A percentile compares a stretch with the other conserved stretches of the same genome.
Evolutionary conservation across 306 rosid species (phyloP).

Genomic region (Gastrolobium bilobum): DNA sequence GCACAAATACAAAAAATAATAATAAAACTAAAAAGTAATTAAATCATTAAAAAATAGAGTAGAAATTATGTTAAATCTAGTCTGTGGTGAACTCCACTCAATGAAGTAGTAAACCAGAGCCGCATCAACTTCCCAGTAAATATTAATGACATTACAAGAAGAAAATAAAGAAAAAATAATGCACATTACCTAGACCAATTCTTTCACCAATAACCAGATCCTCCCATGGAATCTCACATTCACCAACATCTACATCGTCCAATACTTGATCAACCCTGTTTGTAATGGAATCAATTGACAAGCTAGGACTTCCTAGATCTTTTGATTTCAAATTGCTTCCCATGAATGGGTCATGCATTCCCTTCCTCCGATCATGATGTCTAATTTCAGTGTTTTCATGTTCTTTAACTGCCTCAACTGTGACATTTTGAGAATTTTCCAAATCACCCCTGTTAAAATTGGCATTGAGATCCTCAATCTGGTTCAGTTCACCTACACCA

Average conservation of each 20-base stretch:
- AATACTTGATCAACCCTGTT: conserved; percentile 77
- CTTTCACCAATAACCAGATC: conserved; percentile 93
- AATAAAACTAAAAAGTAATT: conserved; percentile 19
- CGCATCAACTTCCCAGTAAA: conserved; percentile 29
- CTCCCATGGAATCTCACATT: conserved; percentile 98
- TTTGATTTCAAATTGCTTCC: conserved; percentile 69
- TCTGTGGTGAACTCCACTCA: conserved; percentile 19
- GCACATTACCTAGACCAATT: conserved; percentile 88
- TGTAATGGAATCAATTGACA: conserved; percentile 59
- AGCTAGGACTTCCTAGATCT: conserved; percentile 70
- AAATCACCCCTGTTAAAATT: conserved; percentile 50
- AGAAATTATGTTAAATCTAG: conserved; percentile 40
- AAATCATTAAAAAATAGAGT: conserved; percentile 27
- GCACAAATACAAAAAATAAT: conserved; percentile 13
- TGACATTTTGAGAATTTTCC: conserved; percentile 53
- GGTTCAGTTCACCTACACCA: conserved; percentile 49
- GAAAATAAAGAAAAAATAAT: conserved; percentile 47
- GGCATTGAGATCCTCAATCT: conserved; percentile 55
- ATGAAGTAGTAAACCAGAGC: conserved; percentile 34
- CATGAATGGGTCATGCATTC: conserved; percentile 70
- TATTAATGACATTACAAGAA: conserved; percentile 33
- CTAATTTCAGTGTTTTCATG: conserved; percentile 55
- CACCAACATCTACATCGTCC: conserved; percentile 94
- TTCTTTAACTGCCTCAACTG: conserved; percentile 50
- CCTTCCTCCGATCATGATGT: conserved; percentile 63